phyloP scores from a whole-genome alignment of 495 filamentous ascomycete species.

The Lasiosphaeria miniovina region DNA sequence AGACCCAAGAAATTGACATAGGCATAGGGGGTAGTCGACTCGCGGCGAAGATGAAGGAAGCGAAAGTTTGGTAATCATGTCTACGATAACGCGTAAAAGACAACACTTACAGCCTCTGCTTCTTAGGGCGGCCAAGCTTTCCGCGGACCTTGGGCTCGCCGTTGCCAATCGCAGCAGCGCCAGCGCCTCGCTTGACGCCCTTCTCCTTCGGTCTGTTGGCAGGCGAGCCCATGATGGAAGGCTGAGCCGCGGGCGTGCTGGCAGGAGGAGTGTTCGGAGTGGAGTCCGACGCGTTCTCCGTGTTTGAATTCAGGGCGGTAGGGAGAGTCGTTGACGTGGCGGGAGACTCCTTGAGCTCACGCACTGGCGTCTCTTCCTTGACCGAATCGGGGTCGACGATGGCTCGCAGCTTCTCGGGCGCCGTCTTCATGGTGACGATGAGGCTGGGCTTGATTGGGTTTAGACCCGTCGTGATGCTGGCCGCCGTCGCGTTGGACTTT shows the following conservation, averaged over 20 bases:
- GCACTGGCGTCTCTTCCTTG: conserved; percentile 41
- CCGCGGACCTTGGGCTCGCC: conserved; percentile 61
- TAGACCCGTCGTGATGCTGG: conserved; percentile 15
- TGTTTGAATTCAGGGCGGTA: conserved; percentile 32
- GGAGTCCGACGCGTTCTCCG: conserved; percentile 49
- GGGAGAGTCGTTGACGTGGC: conserved; percentile 26
- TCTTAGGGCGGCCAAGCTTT: conserved; percentile 94
- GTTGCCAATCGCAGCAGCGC: conserved; percentile 47
- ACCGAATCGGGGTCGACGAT: conserved; percentile 42
- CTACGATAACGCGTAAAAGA: not conserved
- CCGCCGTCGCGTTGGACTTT: conserved; percentile 32
- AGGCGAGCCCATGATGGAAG: conserved; percentile 47
- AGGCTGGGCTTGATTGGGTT: conserved; percentile 24
- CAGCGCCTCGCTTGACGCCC: conserved; percentile 47
- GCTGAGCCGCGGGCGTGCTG: conserved; percentile 42
- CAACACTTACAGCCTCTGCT: conserved; percentile 85
- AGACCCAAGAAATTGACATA: not conserved
- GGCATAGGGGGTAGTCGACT: not conserved
- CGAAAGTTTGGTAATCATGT: not conserved
- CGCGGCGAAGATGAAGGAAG: conserved; percentile 4
- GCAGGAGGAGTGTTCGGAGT: conserved; percentile 45
- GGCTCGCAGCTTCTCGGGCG: conserved; percentile 38
- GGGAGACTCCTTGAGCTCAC: conserved; percentile 30
- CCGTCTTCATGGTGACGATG: conserved; percentile 39
- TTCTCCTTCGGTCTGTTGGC: conserved; percentile 59